Percentiles rank a stretch among this genome's conserved stretches.
Conservation (phyloP, 495 filamentous ascomycete species). For the Podospora sp. region DNA sequence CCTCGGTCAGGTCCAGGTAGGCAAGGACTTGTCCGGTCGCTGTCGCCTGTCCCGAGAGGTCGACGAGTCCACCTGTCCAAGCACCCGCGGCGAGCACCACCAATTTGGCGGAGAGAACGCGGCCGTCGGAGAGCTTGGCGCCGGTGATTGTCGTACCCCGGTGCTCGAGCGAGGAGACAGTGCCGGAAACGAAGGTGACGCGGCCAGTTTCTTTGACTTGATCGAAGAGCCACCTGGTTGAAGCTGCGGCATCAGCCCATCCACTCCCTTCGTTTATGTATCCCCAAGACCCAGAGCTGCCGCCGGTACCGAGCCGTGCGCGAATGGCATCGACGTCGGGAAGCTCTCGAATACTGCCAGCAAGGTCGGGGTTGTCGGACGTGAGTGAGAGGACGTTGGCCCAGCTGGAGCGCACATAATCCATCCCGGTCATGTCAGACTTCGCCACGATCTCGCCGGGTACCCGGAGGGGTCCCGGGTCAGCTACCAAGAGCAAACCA, state of each 20-base stretch:
- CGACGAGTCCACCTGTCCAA: conserved; percentile 76
- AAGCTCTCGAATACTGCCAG: conserved; percentile 56
- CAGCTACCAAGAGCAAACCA: conserved; percentile 70
- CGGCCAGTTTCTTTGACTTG: conserved; percentile 58
- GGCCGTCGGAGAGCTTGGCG: conserved; percentile 57
- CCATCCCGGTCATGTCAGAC: conserved; percentile 51
- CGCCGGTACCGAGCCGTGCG: conserved; percentile 49
- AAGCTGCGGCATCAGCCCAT: conserved; percentile 80
- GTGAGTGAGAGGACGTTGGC: conserved; percentile 59
- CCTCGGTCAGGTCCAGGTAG: conserved; percentile 70
- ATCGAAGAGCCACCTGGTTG: conserved; percentile 63
- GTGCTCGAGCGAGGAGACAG: conserved; percentile 60
- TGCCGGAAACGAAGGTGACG: conserved; percentile 64
- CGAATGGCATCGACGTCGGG: conserved; percentile 53
- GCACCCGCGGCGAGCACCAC: conserved; percentile 82
- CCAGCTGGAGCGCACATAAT: conserved; percentile 69
- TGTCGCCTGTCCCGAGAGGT: conserved; percentile 72
- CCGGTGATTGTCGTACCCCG: conserved; percentile 46
- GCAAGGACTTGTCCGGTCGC: conserved; percentile 80
- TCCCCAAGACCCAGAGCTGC: conserved; percentile 62
- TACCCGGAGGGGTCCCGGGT: conserved; percentile 27
- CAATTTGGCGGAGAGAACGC: conserved; percentile 64
- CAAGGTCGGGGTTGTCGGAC: conserved; percentile 38
- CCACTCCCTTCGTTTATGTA: conserved; percentile 82
- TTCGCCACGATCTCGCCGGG: conserved; percentile 37